Evolutionary conservation across 345 rosid genomes (phyloP).

Genomic region (Eucalyptus fibrosa): DNA sequence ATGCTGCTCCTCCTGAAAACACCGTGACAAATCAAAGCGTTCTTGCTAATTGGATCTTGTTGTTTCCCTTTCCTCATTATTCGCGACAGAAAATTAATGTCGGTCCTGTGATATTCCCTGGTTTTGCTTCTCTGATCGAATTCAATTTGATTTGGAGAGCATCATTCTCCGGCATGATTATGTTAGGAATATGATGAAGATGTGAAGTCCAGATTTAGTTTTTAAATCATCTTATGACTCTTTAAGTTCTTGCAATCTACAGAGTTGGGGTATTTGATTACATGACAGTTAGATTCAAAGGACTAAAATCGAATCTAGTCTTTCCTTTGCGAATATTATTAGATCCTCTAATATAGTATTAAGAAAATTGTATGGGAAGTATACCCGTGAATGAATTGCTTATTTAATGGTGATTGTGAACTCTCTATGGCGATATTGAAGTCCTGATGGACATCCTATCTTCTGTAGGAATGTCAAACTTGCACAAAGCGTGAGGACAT

Average conservation of each 20-base stretch:
- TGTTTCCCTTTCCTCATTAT: neutral
- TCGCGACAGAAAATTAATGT: neutral
- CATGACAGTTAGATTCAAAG: neutral
- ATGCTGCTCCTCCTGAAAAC: neutral
- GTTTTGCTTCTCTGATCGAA: neutral
- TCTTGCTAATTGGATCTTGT: neutral
- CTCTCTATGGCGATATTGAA: neutral
- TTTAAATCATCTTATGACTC: neutral
- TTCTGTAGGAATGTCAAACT: neutral
- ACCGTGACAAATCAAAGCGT: neutral
- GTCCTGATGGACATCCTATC: neutral
- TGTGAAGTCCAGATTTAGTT: neutral
- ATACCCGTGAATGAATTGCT: neutral
- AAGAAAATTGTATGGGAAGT: neutral
- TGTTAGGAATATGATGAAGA: neutral
- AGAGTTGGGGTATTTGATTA: neutral
- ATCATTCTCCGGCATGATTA: neutral
- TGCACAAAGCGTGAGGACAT: neutral
- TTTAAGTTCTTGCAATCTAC: neutral
- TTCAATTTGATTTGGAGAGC: neutral
- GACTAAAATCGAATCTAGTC: neutral
- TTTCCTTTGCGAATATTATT: neutral
- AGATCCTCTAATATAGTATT: neutral
- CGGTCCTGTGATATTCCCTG: neutral
- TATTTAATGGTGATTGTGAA: neutral